Base-by-base conservation (phyloP, 805 yeast species). In the Wickerhamomyces xylosicus region DNA sequence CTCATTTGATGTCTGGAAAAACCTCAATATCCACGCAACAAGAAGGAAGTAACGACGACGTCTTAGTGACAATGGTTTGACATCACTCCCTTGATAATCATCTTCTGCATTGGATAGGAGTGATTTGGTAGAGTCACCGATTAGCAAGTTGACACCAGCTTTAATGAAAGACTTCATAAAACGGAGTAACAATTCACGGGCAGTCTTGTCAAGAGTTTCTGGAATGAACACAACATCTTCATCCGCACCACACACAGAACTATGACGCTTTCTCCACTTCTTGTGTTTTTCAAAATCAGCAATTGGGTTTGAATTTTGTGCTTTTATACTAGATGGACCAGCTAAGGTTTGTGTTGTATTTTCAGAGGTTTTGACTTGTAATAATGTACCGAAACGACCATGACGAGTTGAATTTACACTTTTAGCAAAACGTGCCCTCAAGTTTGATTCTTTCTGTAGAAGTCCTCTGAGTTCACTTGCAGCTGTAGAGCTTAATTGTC, bases 361-460 rank as follows among this genome's bases (percentile, higher is more conserved):
- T 38, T 78, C 77, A 19, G 71, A 68, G 16, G 80, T 73, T 43
- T 79, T 77, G 22, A 90, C 66, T 2, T 95, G 79, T 10, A 87
- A 58, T 45, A 89, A 63, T 0, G 97, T 79, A 1, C 98, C 98
- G 63, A 90, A 90, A 38, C 95, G 69, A 3, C 92, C 89, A 54
- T 90, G 98, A 35, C 98, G 70, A 1, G 85, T 69, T 1, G 84
- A 71, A 2, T 77, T 64, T n/a, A n/a, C n/a, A 38, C 66, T 60
- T 56, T 69, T 71, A 21, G 66, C 63, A 36, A 76, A 67, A 27
- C 57, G 53, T 32, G 61, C 64, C 41, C 72, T 74, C 43, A 79
- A 54, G 25, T 67, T 66, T 17, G 69, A 65, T 52, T 90, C 97
- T 39, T 69, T 69, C 2, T 64, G 62, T n/a, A 86, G 62, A 7